phyloP scores from a whole-genome alignment of 2,329 filamentous ascomycete species.

The Xylaria sp. region DNA sequence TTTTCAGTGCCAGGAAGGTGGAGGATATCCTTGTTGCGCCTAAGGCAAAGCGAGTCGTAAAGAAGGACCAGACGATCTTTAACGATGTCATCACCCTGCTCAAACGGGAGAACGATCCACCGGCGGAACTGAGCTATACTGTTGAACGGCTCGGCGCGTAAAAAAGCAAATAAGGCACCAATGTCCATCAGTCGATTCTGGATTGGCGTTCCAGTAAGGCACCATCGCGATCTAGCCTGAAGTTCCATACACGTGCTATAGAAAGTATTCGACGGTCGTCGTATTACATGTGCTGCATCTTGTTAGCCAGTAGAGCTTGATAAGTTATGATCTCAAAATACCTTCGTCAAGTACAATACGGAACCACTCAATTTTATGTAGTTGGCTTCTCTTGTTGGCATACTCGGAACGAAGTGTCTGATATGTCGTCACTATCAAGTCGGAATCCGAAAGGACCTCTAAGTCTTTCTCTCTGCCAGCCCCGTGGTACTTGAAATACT shows the following conservation, averaged over 20 bases:
- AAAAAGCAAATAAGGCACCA: conserved; percentile 61
- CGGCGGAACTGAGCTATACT: conserved; percentile 55
- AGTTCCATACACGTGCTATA: conserved; percentile 56
- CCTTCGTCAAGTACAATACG: conserved; percentile 59
- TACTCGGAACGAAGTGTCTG: conserved; percentile 56
- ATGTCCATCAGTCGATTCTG: conserved; percentile 65
- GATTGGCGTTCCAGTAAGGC: conserved; percentile 63
- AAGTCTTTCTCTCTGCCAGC: conserved; percentile 43
- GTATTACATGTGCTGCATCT: conserved; percentile 59
- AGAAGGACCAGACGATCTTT: conserved; percentile 50
- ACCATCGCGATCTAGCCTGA: conserved; percentile 60
- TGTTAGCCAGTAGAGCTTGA: neutral
- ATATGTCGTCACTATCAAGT: conserved; percentile 61
- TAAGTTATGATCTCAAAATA: conserved; percentile 38
- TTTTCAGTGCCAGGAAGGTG: conserved; percentile 49
- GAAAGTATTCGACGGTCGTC: conserved; percentile 58
- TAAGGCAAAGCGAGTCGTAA: conserved; percentile 54
- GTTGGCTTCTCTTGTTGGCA: conserved; percentile 36
- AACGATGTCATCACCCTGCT: conserved; percentile 41
- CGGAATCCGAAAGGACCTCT: conserved; percentile 47
- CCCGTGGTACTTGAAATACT: conserved; percentile 53
- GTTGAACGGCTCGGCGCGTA: conserved; percentile 56
- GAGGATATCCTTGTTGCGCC: conserved; percentile 55
- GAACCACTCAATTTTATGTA: conserved; percentile 55
- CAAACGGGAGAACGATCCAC: conserved; percentile 56